Evolutionary conservation across 352 stramenopile species (phyloP), one percentile per base, ranked within the genome.

Genomic region (Blastocystis sp.): DNA sequence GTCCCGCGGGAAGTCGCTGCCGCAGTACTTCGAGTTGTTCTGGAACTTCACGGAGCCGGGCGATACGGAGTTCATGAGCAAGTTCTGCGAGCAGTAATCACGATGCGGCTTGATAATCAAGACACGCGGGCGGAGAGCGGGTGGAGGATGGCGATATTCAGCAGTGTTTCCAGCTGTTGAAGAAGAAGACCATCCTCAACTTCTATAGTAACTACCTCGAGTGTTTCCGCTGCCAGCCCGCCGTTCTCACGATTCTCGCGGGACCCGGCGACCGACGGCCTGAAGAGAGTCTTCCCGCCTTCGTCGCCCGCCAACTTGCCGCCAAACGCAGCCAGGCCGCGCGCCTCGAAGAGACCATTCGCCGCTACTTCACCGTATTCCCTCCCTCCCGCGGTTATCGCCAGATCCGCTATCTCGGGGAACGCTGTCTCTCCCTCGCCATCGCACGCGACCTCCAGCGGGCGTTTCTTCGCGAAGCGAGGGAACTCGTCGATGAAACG

Each of bases 191-290:
- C 16, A 40, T 64, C 14, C 51, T 81, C 21, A 64, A 64, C 51
- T 81, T 81, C 46, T 81, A 64, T 29, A 38, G 40, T n/a, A 64
- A 81, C 27, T 64, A 48, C 24, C 34, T 59, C 4, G 69, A 81
- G 46, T 46, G 56, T 14, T 81, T 46, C 46, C 14, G 29, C 27
- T 51, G 34, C 9, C 24, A 46, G n/a, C 24, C 34, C 29, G 29
- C 16, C 18, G 14, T 42, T 11, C 69, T 81, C 8, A 64, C 24
- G 9, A 36, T 63, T 27, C 40, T 81, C n/a, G 69, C 63, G 7
- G 63, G 69, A 44, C 51, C 24, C 4, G 16, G 4, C 1, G 29
- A 34, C 9, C 29, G 21, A 36, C 36, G 21, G n/a, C 51, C 32
- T 1, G 69, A 81, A 38, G 69, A 81, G 46, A 65, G 34, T n/a